phyloP scores from a whole-genome alignment of 2,329 filamentous ascomycete species.

The Cladophialophora bantiana region DNA sequence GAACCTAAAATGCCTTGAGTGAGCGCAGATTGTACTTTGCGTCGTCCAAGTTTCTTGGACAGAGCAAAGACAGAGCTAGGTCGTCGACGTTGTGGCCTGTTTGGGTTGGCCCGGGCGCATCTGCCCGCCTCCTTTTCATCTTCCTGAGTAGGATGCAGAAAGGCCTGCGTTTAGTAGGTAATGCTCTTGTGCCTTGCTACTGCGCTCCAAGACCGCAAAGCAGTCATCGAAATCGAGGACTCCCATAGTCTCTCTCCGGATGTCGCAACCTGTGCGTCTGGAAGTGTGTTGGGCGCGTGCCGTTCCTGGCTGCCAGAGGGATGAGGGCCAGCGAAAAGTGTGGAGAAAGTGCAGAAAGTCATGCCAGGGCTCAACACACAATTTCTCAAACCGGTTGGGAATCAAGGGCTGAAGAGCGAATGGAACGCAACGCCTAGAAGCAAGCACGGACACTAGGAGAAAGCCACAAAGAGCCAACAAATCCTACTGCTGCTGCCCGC shows the following conservation, averaged over 20 bases:
- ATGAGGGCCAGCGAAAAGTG: conserved; percentile 17
- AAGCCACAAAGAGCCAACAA: conserved; percentile 17
- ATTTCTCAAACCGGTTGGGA: conserved; percentile 19
- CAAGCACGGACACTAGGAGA: conserved; percentile 9
- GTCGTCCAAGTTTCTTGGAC: not conserved
- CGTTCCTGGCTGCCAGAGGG: conserved; percentile 15
- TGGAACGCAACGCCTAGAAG: conserved; percentile 13
- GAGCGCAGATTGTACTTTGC: conserved; percentile 1
- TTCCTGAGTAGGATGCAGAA: not conserved
- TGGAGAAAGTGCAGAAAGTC: conserved; percentile 25
- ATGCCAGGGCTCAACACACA: conserved; percentile 22
- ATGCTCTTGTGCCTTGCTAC: not conserved
- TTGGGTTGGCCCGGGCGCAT: not conserved
- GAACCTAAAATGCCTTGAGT: not conserved
- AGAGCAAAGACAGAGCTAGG: not conserved
- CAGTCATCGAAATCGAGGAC: not conserved
- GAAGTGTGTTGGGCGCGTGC: conserved; percentile 4
- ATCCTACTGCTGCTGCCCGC: conserved; percentile 16
- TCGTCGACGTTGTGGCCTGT: not conserved
- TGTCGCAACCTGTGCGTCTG: not conserved
- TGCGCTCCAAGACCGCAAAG: not conserved
- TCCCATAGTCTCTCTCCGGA: not conserved
- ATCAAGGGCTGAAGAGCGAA: conserved; percentile 14
- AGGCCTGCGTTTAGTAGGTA: not conserved
- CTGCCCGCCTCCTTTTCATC: not conserved